Conservation (phyloP, 352 stramenopile genomes). For the Globisporangium spiculum region DNA sequence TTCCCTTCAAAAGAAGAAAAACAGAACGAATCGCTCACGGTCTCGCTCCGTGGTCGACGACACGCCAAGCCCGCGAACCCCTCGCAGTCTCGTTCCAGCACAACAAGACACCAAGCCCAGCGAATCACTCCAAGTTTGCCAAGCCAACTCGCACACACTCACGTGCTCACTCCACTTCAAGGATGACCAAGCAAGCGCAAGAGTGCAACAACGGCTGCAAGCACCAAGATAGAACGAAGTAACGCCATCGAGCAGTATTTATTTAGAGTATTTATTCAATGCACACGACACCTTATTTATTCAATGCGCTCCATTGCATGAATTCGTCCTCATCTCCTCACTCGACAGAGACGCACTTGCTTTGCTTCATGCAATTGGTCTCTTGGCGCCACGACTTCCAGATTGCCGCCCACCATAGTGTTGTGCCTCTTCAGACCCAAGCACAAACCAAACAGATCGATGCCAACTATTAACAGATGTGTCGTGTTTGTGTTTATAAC, state of each 20-base stretch:
- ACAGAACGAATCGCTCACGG: slow-evolving; percentile 20
- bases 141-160: neutral
- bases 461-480: neutral
- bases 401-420: neutral
- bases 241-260: neutral
- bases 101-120: neutral
- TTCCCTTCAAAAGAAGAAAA: slow-evolving; percentile 10
- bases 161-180: neutral
- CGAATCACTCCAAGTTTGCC: neutral
- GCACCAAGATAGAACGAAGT: neutral
- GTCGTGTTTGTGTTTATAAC: neutral
- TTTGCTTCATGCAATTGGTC: no score
- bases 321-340: neutral
- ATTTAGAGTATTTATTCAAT: neutral
- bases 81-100: slow-evolving; percentile 15
- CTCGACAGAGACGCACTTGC: neutral
- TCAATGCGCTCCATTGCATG: neutral
- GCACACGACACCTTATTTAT: neutral
- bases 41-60: slow-evolving; percentile 10
- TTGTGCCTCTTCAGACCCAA: neutral
- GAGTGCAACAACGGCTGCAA: no score
- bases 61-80: slow-evolving; percentile 4
- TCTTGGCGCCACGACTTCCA: neutral
- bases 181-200: neutral
- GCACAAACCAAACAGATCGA: neutral